Base-by-base conservation (phyloP, 176 grass and related monocot species). In the Avena sativa region DNA sequence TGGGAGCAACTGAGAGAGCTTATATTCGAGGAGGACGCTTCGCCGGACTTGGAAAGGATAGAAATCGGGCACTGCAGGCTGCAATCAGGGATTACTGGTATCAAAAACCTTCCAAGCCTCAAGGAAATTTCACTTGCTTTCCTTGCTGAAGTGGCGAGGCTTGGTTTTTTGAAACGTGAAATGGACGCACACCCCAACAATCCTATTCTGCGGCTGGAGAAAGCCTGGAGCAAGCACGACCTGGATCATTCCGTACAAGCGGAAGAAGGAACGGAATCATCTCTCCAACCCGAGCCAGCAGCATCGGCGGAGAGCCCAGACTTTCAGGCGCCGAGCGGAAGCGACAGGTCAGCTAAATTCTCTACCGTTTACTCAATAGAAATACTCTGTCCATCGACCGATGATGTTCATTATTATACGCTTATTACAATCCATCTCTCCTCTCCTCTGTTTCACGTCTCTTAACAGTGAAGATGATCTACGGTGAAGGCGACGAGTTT, bases 141-240 rank as follows among this genome's bases (percentile, higher is more conserved):
- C 1, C 0, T 0, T 2, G 0, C 0, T 60, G 1, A 25, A 44
- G 56, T 79, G 77, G 20, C 34, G 3, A 26, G 20, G 20, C 57
- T 79, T 25, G 6, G 3, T 46, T 2, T 5, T 36, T 57, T 79
- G 19, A 6, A 79, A 23, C n/a, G 1, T 21, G 78, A 63, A 47
- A 7, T 79, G 56, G 38, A 40, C n/a, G 6, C 20, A 63, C 78
- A 79, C 57, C 56, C n/a, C 6, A 63, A 79, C 44, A 34, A n/a
- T 9, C 78, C 78, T 8, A 30, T 47, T n/a, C 6, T 79, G 78
- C 12, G 1, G 61, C n/a, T 0, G 1, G 0, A 0, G 0, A 36
- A 25, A 6, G 38, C 0, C 38, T 1, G 20, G 16, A 47, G 34
- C 1, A 0, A 15, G 0, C 6, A 44, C 11, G 76, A 79, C 19